Base-by-base conservation (phyloP, 768 basidiomycete genomes). In the Zangia roseola region DNA sequence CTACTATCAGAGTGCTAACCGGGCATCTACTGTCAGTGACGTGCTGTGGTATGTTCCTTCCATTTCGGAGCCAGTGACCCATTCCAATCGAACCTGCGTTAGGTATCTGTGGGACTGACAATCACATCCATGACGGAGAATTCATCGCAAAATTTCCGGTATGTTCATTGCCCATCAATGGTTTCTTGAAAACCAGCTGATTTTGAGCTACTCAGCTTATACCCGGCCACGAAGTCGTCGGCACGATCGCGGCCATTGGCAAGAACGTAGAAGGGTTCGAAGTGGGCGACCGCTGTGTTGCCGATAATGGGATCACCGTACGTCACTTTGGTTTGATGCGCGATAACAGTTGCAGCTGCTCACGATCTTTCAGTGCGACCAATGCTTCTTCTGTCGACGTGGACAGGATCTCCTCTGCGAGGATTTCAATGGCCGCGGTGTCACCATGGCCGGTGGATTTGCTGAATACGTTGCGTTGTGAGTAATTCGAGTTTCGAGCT, bases 401-500 rank as follows among this genome's bases (percentile, higher is more conserved):
- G 90, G 89, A 16, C 71, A 87, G 59, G 76, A 81, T 13, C 73
- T 92, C 8, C 74, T 90, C 44, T 94, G 91, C 70, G 90, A 93
- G 68, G 78, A 91, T 70, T 91, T 89, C 68, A 73, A 82, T 49
- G 78, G 85, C 6, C 78, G 83, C 35, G 91, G 90, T 46, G 84
- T 91, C 26, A 86, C 82, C 25, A 75, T 79, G 53, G 82, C 86
- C 48, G 91, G 91, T 47, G 92, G 89, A 13, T 93, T 94, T 62
- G 88, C 90, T 5, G 90, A 91, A 66, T 92, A 91, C 68, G 79
- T 89, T 56, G 79, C 78, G 50, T 88, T 86, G 89, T 91, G 60
- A 67, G 86, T 68, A 5, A 16, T 23, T 6, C 8, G 1, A 25
- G 10, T 13, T 4, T 24, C 31, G 14, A 7, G 8, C 17, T 25